Evolutionary conservation across 257 asterid genomes (phyloP).

Genomic region (Fraxinus pennsylvanica): DNA sequence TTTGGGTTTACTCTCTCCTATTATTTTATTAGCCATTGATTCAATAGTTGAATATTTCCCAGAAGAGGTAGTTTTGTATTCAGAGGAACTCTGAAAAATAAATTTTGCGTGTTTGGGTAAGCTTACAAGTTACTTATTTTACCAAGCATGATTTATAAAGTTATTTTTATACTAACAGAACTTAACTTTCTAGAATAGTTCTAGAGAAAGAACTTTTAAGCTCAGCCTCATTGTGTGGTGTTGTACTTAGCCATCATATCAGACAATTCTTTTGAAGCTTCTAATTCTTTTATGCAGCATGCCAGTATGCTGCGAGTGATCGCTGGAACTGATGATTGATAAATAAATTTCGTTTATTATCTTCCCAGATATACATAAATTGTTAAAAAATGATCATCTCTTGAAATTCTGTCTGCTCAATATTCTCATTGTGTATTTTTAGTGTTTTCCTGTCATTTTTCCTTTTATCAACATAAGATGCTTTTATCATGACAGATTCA

Average conservation of each 20-base stretch:
- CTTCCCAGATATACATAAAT: no score
- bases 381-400: no score
- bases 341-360: no score
- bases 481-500: constrained; percentile 52
- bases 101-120: background rate
- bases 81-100: background rate
- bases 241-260: background rate
- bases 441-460: background rate
- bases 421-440: no score
- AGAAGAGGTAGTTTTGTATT: background rate
- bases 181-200: background rate
- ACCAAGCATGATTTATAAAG: background rate
- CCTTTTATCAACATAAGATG: constrained; percentile 14
- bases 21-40: background rate
- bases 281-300: no score
- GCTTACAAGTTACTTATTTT: background rate
- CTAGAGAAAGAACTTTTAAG: background rate
- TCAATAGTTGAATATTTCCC: background rate
- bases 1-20: background rate
- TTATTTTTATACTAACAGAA: background rate
- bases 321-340: no score
- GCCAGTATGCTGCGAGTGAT: no score
- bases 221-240: background rate
- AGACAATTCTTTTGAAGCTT: background rate
- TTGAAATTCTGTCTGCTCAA: no score